A percentile compares a stretch with the other conserved stretches of the same genome.
phyloP scores from a whole-genome alignment of 306 rosid genomes.

The Inga leiocalycina region DNA sequence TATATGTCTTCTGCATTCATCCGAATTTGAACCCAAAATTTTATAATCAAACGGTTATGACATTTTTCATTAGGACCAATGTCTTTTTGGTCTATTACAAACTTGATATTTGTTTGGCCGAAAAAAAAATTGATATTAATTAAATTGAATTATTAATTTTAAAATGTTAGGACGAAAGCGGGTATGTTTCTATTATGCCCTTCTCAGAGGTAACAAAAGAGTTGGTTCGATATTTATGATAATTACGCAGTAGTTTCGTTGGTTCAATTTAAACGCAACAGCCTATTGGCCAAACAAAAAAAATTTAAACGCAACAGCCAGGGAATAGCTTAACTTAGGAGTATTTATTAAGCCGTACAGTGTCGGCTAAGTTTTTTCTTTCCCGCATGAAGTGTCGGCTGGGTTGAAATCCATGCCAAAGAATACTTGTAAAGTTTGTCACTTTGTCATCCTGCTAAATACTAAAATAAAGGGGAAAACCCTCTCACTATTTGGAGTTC shows the following conservation, averaged over 20 bases:
- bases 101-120: not conserved
- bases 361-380: not conserved
- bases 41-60: too few species aligned
- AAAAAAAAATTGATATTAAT: not conserved
- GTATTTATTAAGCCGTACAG: not conserved
- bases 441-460: too few species aligned
- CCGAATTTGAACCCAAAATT: too few species aligned
- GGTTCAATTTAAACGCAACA: not conserved
- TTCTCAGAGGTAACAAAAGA: not conserved
- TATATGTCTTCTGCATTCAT: too few species aligned
- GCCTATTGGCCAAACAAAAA: too few species aligned
- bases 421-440: not conserved
- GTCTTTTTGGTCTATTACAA: not conserved
- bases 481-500: not conserved
- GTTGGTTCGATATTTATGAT: too few species aligned
- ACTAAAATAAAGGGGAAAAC: not conserved
- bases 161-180: not conserved
- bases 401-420: not conserved
- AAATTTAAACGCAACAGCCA: not conserved
- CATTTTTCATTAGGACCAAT: not conserved
- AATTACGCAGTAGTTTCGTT: too few species aligned
- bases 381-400: not conserved
- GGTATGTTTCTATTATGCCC: not conserved
- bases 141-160: too few species aligned
- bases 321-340: not conserved